Conservation (phyloP, 2,329 filamentous ascomycete species). For the Fusarium humuli region DNA sequence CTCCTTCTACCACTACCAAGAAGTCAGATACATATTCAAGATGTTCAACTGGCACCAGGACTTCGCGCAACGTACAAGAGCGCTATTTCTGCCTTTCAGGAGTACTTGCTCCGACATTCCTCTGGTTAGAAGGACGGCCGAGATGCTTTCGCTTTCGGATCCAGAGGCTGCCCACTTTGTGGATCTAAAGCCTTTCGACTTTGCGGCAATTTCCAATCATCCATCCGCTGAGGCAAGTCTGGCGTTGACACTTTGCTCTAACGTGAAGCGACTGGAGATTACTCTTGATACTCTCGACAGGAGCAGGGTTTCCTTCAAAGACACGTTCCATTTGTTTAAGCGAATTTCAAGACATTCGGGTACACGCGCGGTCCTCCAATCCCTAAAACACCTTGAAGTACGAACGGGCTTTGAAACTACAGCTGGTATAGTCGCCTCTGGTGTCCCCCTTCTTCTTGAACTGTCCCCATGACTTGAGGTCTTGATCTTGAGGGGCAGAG, state of each 20-base stretch:
- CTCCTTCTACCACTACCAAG: neutral
- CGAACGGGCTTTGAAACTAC: neutral
- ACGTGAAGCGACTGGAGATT: neutral
- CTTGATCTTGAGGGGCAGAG: neutral
- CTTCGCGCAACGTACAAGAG: accelerated
- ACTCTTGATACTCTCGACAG: neutral
- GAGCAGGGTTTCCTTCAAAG: neutral
- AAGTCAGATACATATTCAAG: neutral
- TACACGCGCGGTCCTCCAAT: neutral
- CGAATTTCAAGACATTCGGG: accelerated
- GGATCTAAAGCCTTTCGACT: neutral
- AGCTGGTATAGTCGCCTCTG: neutral
- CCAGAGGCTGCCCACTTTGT: neutral
- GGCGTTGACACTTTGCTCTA: neutral
- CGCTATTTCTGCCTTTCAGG: neutral
- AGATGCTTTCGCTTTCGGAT: neutral
- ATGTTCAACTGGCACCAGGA: neutral
- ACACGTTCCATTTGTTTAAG: neutral
- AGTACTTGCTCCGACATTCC: accelerated
- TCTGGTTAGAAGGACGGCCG: neutral
- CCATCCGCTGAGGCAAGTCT: neutral
- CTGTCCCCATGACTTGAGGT: neutral
- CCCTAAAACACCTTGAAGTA: neutral
- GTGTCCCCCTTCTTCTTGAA: neutral
- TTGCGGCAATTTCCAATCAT: neutral